Conservation (phyloP, 2,329 filamentous ascomycete genomes). For the Metarhizium rileyi region DNA sequence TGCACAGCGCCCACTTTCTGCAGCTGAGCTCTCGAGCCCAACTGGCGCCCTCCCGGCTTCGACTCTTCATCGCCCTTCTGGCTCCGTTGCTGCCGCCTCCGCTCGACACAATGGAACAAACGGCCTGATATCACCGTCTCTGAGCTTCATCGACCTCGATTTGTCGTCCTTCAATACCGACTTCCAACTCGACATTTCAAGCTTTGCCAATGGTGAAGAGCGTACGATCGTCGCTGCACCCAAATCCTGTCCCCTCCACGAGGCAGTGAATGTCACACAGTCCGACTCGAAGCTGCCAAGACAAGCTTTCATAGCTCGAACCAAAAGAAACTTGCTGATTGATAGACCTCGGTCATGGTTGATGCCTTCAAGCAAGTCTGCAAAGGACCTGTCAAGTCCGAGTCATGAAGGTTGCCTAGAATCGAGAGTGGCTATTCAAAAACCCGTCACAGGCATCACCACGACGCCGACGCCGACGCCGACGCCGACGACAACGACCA, state of each 20-base stretch:
- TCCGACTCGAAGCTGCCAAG: slow-evolving; percentile 4
- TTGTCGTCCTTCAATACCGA: slow-evolving; percentile 43
- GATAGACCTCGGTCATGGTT: slow-evolving; percentile 45
- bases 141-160: slow-evolving; percentile 33
- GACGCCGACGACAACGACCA: slow-evolving; percentile 10
- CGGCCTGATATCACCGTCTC: not conserved
- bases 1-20: slow-evolving; percentile 4
- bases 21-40: slow-evolving; percentile 2
- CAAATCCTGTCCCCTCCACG: slow-evolving; percentile 8
- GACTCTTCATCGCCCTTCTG: not conserved
- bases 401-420: slow-evolving; percentile 8
- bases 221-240: not conserved
- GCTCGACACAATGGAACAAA: not conserved
- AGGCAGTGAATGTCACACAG: not conserved
- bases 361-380: slow-evolving; percentile 31
- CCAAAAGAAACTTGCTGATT: slow-evolving; percentile 36
- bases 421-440: not conserved
- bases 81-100: not conserved
- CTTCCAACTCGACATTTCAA: slow-evolving; percentile 36
- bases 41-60: slow-evolving; percentile 1
- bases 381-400: slow-evolving; percentile 14
- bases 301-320: slow-evolving; percentile 15
- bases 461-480: not conserved
- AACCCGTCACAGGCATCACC: not conserved
- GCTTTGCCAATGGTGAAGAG: slow-evolving; percentile 24